Conservation (phyloP, 1,284 basidiomycete genomes). For the Microbotryomycetes sp. region DNA sequence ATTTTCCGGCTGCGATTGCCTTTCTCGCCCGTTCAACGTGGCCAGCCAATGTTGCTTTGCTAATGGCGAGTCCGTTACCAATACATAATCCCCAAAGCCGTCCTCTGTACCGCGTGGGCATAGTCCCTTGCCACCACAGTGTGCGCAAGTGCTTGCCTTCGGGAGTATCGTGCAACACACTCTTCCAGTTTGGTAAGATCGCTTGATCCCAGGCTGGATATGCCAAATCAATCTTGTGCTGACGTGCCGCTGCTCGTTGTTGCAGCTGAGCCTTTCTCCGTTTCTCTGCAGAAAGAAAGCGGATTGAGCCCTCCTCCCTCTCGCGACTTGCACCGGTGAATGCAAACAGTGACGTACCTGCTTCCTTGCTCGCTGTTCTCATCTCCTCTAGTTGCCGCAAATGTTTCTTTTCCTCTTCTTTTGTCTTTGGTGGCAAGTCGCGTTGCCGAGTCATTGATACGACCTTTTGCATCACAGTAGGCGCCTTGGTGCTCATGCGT, state of each 20-base stretch:
- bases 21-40: slow-evolving; percentile 67
- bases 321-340: no score
- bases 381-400: slow-evolving; percentile 33
- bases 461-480: slow-evolving; percentile 32
- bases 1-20: slow-evolving; percentile 60
- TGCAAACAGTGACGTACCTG: slow-evolving; percentile 9
- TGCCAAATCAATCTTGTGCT: slow-evolving; percentile 52
- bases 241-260: slow-evolving; percentile 3
- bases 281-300: slow-evolving; percentile 5
- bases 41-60: slow-evolving; percentile 69
- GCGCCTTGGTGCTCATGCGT: background rate
- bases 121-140: slow-evolving; percentile 81
- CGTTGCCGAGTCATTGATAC: slow-evolving; percentile 34
- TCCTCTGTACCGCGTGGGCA: slow-evolving; percentile 76
- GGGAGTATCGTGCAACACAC: slow-evolving; percentile 56
- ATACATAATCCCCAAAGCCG: slow-evolving; percentile 80
- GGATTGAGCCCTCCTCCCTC: background rate
- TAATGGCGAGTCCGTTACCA: slow-evolving; percentile 79
- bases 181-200: slow-evolving; percentile 74
- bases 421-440: slow-evolving; percentile 34
- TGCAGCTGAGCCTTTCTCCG: slow-evolving; percentile 5
- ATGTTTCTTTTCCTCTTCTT: slow-evolving; percentile 36
- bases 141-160: slow-evolving; percentile 48
- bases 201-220: slow-evolving; percentile 67
- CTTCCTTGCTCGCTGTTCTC: slow-evolving; percentile 28